phyloP scores from a whole-genome alignment of 345 rosid genomes.

The Heritiera littoralis region DNA sequence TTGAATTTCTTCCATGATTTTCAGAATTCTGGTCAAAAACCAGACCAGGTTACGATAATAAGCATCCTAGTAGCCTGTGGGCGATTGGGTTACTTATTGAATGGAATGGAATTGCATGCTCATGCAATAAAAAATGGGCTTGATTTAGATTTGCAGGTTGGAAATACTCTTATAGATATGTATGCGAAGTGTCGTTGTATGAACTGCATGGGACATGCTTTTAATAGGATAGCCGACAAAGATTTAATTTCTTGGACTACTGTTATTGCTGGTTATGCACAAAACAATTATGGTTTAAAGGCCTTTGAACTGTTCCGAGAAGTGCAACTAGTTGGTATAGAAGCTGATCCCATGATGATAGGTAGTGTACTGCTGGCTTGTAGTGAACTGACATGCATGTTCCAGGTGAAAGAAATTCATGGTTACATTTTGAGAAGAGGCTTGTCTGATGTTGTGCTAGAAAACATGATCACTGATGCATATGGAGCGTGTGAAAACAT shows the following conservation, averaged over 20 bases:
- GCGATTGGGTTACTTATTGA: conserved; percentile 53
- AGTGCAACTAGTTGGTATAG: conserved; percentile 44
- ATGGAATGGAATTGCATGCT: conserved; percentile 77
- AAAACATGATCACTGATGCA: conserved; percentile 59
- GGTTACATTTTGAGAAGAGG: conserved; percentile 60
- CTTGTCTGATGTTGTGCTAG: conserved; percentile 56
- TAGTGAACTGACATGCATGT: conserved; percentile 43
- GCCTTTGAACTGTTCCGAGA: conserved; percentile 54
- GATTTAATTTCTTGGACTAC: conserved; percentile 90
- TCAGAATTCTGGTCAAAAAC: conserved; percentile 48
- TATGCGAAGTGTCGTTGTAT: conserved; percentile 64
- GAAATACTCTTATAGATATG: conserved; percentile 78
- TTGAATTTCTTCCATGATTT: conserved; percentile 44
- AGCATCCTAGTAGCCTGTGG: conserved; percentile 59
- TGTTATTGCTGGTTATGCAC: conserved; percentile 68
- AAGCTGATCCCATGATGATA: conserved; percentile 67
- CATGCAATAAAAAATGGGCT: conserved; percentile 60
- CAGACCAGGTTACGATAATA: conserved; percentile 55
- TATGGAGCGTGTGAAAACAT: conserved; percentile 65
- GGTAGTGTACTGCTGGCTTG: conserved; percentile 73
- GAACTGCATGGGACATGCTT: conserved; percentile 55
- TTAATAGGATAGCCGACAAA: conserved; percentile 50
- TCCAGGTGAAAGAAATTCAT: conserved; percentile 63
- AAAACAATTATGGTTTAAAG: conserved; percentile 46
- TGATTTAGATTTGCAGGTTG: conserved; percentile 53